Percentiles rank a stretch among this genome's conserved stretches.
Conservation (phyloP, 352 stramenopile species). For the Phytophthora sp. region DNA sequence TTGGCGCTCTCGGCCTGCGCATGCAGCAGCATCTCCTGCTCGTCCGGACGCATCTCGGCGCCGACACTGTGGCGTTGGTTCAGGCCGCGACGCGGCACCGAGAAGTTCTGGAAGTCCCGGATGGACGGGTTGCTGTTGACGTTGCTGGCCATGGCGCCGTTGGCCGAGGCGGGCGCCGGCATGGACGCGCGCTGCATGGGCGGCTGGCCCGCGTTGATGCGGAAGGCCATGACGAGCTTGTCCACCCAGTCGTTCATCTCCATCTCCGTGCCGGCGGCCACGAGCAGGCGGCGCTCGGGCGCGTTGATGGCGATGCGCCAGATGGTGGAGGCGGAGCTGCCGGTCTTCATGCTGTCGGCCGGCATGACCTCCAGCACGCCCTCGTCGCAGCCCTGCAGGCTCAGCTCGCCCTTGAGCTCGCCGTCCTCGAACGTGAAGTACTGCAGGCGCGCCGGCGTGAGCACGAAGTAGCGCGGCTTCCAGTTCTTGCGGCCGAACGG, state of each 20-base stretch:
- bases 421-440: conserved; percentile 88
- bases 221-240: conserved; percentile 72
- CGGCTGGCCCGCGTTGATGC: conserved; percentile 55
- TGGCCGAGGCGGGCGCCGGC: conserved; percentile 22
- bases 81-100: conserved; percentile 42
- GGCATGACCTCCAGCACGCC: conserved; percentile 83
- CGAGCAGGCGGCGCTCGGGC: conserved; percentile 57
- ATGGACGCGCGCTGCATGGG: conserved; percentile 34
- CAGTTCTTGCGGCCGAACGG: conserved; percentile 78
- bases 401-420: conserved; percentile 73
- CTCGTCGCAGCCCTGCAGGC: conserved; percentile 65
- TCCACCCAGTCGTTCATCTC: conserved; percentile 90
- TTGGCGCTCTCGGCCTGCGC: conserved; percentile 31
- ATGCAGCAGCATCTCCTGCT: conserved; percentile 31
- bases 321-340: conserved; percentile 73
- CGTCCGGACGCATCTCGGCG: conserved; percentile 38
- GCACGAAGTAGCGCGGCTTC: conserved; percentile 84
- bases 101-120: conserved; percentile 86
- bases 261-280: conserved; percentile 76
- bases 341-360: conserved; percentile 74
- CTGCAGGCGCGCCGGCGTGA: conserved; percentile 60
- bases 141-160: not conserved
- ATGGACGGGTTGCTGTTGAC: conserved; percentile 43
- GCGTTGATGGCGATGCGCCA: conserved; percentile 82
- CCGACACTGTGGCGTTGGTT: conserved; percentile 54